Conservation (phyloP, 768 basidiomycete genomes). For the Mycena alexandri region DNA sequence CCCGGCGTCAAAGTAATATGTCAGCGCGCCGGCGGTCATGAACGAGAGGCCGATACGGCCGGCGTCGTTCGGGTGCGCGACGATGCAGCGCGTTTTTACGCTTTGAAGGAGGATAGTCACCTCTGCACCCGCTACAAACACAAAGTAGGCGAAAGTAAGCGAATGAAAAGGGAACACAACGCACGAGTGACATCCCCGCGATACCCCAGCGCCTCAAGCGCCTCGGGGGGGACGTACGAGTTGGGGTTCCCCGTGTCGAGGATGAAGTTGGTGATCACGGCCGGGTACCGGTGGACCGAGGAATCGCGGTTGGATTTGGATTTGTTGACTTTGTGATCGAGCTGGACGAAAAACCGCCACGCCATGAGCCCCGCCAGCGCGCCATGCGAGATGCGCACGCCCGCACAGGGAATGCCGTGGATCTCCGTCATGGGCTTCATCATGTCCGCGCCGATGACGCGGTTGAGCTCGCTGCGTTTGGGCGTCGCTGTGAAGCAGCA, state of each 20-base stretch:
- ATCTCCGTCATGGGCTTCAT: slow-evolving; percentile 40
- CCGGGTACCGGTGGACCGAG: background rate
- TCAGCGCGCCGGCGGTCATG: slow-evolving; percentile 42
- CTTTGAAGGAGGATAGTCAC: slow-evolving; percentile 41
- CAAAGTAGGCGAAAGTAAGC: background rate
- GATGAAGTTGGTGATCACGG: slow-evolving; percentile 42
- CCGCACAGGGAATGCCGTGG: slow-evolving; percentile 42
- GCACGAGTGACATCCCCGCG: slow-evolving; percentile 29
- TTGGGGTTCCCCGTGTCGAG: slow-evolving; percentile 42
- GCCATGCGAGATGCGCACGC: slow-evolving; percentile 43
- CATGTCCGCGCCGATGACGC: slow-evolving; percentile 41
- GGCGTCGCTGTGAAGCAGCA: slow-evolving; percentile 15
- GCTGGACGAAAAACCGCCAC: slow-evolving; percentile 41
- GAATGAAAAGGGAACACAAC: background rate
- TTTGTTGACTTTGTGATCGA: slow-evolving; percentile 6
- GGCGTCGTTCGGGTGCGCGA: slow-evolving; percentile 40
- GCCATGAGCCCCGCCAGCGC: slow-evolving; percentile 42
- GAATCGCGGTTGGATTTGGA: slow-evolving; percentile 1
- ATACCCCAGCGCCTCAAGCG: slow-evolving; percentile 38
- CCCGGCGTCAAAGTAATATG: slow-evolving; percentile 42
- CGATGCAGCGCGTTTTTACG: slow-evolving; percentile 37
- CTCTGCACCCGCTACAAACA: slow-evolving; percentile 38
- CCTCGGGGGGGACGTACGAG: slow-evolving; percentile 37
- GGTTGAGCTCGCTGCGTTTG: slow-evolving; percentile 39
- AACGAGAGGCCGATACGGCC: slow-evolving; percentile 39